Evolutionary conservation across 2,329 filamentous ascomycete species (phyloP), one percentile per base, ranked within the genome.

Genomic region (Calycina marina): DNA sequence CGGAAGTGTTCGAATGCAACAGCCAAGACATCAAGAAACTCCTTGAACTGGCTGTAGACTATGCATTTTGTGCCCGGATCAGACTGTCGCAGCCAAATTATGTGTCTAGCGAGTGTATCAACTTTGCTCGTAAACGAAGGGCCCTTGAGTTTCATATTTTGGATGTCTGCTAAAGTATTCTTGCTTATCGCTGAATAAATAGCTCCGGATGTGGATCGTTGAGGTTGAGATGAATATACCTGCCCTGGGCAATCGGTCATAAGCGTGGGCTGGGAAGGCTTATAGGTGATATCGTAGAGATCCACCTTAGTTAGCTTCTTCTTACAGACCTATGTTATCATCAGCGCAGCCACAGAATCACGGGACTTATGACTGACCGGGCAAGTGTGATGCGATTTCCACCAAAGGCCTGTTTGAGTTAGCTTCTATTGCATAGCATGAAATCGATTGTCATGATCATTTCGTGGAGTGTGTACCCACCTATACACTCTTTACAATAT

Each of bases 41-140:
- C 77, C 34, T 70, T 70, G 54, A 84, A 90, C 56, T 96, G 88
- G 1, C 83, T 92, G 54, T 93, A 98, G n/a, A 96, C 68, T 51
- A 98, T 80, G 0, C 82, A 81, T 52, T 96, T 96, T 6, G 84
- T 74, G 0, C 84, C 84, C 0, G 84, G 82, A 44, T 94, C 85
- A 29, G 81, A 72, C 43, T 79, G 65, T 2, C 88, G 73, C 13
- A 96, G 64, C 82, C 83, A 94, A 11, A 93, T 56, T 2, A 96
- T 57, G 52, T 96, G 90, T 2, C 83, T 70, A 16, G 77, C 67
- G 3, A 88, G 58, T 0, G 73, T 92, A 52, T 94, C 85, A 12
- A 96, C 77, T 55, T 96, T 98, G 1, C 82, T 92, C 2, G 84
- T 85, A 48, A 82, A 94, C 0, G 79, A 85, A 2, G 67, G 68